Evolutionary conservation across 116 monocot genomes (phyloP).

Genomic region (Trichopus zeylanicus): DNA sequence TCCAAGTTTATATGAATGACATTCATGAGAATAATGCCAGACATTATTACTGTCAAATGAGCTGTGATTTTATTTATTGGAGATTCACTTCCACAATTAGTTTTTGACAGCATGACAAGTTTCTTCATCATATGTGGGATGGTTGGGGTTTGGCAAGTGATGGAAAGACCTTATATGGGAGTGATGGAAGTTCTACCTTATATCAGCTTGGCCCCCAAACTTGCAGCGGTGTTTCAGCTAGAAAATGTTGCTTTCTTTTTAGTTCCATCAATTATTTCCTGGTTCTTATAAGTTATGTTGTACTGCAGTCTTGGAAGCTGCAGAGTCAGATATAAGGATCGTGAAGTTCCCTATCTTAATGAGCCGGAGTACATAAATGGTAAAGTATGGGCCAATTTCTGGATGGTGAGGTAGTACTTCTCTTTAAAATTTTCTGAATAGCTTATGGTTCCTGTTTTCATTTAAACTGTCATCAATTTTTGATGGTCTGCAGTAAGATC

Average conservation of each 20-base stretch:
- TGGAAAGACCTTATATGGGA: conserved; percentile 85
- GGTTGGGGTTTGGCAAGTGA: conserved; percentile 97
- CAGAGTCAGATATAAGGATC: conserved; percentile 52
- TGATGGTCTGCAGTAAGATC: neutral
- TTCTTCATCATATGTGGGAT: conserved; percentile 81
- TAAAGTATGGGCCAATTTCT: conserved; percentile 95
- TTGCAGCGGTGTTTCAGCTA: conserved; percentile 47
- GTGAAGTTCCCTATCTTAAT: conserved; percentile 65
- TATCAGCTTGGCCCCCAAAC: conserved; percentile 69
- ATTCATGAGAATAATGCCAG: too few relatives aligned
- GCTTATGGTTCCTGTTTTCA: neutral
- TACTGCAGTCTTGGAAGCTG: conserved; percentile 48
- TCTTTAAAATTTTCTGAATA: neutral
- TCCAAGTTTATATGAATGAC: too few relatives aligned
- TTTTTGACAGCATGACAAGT: conserved; percentile 42
- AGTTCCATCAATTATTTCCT: conserved; percentile 3
- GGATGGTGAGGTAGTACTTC: conserved; percentile 44
- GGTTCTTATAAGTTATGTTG: conserved; percentile 4
- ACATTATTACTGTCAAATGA: too few relatives aligned
- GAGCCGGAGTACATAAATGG: conserved; percentile 90
- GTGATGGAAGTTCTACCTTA: conserved; percentile 87
- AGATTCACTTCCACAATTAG: neutral
- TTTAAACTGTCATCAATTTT: neutral
- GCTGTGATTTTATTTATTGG: neutral
- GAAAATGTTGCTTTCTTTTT: neutral